A percentile compares a stretch with the other conserved stretches of the same genome.
phyloP scores from a whole-genome alignment of 2,329 filamentous ascomycete species.

The Amesomyces nigricolor region DNA sequence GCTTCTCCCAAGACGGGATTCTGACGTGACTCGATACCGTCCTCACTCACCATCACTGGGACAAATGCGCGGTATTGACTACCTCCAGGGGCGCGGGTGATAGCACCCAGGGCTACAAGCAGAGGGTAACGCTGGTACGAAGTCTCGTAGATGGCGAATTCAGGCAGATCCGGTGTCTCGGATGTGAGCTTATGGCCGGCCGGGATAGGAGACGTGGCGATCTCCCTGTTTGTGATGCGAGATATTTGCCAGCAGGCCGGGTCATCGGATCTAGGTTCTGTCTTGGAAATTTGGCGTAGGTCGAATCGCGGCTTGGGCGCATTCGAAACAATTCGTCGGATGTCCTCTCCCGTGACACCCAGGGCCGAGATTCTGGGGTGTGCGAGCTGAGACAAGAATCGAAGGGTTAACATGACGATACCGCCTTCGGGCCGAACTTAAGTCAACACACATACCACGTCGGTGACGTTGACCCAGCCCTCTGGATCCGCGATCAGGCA shows the following conservation, averaged over 20 bases:
- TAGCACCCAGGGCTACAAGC: constrained; percentile 36
- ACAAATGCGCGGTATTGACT: constrained; percentile 31
- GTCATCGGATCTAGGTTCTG: constrained; percentile 23
- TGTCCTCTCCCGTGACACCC: constrained; percentile 33
- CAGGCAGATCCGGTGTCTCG: constrained; percentile 34
- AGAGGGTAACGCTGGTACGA: constrained; percentile 41
- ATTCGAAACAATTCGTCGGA: constrained; percentile 33
- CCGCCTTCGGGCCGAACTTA: no score
- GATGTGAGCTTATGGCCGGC: constrained; percentile 29
- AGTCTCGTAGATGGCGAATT: constrained; percentile 41
- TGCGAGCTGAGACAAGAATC: constrained; percentile 28
- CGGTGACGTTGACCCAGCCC: constrained; percentile 37
- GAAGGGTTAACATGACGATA: background rate
- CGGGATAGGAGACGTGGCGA: constrained; percentile 9
- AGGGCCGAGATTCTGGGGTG: constrained; percentile 34
- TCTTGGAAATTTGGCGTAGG: constrained; percentile 28
- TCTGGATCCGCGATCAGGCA: constrained; percentile 34
- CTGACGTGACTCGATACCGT: constrained; percentile 15
- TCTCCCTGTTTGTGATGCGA: constrained; percentile 26
- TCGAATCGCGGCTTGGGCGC: constrained; percentile 34
- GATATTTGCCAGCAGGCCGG: constrained; percentile 35
- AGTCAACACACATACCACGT: constrained; percentile 33
- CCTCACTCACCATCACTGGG: constrained; percentile 30
- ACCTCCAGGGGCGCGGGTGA: constrained; percentile 37
- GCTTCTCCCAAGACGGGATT: constrained; percentile 28